Percentiles rank a stretch among this genome's conserved stretches.
phyloP scores from a whole-genome alignment of 139 green algal species.

The Chlamydomonas sp. region DNA sequence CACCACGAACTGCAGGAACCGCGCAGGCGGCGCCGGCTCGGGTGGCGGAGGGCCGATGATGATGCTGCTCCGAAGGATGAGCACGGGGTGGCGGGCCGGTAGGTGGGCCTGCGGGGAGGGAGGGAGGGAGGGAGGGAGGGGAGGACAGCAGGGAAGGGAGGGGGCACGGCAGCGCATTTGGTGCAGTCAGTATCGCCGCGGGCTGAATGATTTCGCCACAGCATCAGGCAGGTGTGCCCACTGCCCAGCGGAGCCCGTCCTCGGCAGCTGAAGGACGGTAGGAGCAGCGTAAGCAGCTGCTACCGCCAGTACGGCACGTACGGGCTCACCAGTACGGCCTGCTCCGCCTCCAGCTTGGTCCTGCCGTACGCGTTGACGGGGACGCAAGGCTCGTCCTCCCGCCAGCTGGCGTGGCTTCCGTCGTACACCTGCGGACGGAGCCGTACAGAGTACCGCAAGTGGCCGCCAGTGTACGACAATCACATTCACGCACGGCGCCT shows the following conservation, averaged over 20 bases:
- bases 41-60: slow-evolving; percentile 81
- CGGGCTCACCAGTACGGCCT: slow-evolving; percentile 38
- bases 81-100: slow-evolving; percentile 34
- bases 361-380: slow-evolving; percentile 86
- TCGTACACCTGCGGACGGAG: slow-evolving; percentile 64
- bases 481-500: too few species aligned
- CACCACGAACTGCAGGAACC: slow-evolving; percentile 83
- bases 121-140: neutral
- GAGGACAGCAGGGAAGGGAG: too few species aligned
- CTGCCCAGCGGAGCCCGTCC: neutral
- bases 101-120: slow-evolving; percentile 4
- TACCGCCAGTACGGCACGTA: too few species aligned
- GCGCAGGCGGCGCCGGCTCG: slow-evolving; percentile 52
- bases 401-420: slow-evolving; percentile 54
- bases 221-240: too few species aligned
- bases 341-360: slow-evolving; percentile 80
- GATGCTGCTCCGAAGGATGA: slow-evolving; percentile 77
- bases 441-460: too few species aligned
- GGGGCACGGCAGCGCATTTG: too few species aligned
- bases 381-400: slow-evolving; percentile 55
- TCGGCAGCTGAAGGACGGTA: neutral
- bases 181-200: too few species aligned
- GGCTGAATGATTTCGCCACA: too few species aligned
- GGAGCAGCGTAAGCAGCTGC: too few species aligned
- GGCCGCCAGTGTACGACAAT: too few species aligned